Evolutionary conservation across 305 asterid species (phyloP), one percentile per base, ranked within the genome.

Genomic region (Fraxinus albicans): DNA sequence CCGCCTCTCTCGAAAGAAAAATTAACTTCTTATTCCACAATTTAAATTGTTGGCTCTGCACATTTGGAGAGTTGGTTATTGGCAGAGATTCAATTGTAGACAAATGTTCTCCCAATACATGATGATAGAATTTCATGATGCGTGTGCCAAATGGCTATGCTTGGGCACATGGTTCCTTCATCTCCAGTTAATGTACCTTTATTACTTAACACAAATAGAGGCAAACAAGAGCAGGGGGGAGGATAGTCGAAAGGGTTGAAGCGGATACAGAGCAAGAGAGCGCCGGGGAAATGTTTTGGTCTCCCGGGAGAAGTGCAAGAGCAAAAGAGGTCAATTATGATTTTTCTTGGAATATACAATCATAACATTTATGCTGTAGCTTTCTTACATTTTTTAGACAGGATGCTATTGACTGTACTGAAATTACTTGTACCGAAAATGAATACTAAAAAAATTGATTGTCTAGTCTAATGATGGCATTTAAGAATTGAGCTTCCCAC

Each of bases 371-470:
- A 5, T 44, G 27, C 50, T 74, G 42, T 58, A 38, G 65, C 23
- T 84, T 4, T 73, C 80, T 19, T 82, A 12, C 36, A 65, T 75
- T 73, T n/a, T 81, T 87, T 76, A 34, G 85, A 77, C 79, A 27
- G 77, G 76, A 50, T 75, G 80, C 33, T 65, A 72, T 72, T 9
- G 19, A 72, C 23, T 73, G 40, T 44, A 58, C 12, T 67, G 27
- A 72, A 74, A 67, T 72, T 10, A 67, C 74, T 27, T 67, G 4
- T 29, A 12, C 38, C 3, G 13, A 3, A 27, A 25, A 25, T 27
- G 38, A 67, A 12, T 27, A 12, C 74, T 27, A 27, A 27, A 67
- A 12, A 29, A 67, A 65, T 2, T 3, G 74, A 67, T 9, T 25
- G 8, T 25, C 36, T 67, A 27, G 38, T 27, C 74, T 9, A 67